phyloP scores from a whole-genome alignment of 441 rosid genomes.

The Populus tomentosa region DNA sequence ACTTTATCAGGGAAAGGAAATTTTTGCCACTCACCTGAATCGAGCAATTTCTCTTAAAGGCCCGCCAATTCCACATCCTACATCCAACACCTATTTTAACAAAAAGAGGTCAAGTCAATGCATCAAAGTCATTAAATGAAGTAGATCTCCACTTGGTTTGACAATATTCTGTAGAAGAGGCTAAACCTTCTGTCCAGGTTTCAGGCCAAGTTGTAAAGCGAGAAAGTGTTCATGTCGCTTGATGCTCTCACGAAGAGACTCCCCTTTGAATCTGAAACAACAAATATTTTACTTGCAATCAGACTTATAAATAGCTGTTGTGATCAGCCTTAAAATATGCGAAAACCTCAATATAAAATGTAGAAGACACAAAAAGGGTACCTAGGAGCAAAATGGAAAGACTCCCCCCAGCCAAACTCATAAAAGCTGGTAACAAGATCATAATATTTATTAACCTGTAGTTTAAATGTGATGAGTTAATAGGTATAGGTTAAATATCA shows the following conservation, averaged over 20 bases:
- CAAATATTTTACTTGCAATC: constrained; percentile 6
- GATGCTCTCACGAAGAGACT: constrained; percentile 87
- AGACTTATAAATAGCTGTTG: constrained; percentile 11
- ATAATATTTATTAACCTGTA: constrained; percentile 91
- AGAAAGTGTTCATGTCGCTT: constrained; percentile 95
- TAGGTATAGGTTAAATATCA: neutral
- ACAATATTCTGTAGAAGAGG: neutral
- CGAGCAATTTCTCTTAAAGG: constrained; percentile 90
- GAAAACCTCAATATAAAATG: neutral
- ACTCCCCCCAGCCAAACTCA: constrained; percentile 97
- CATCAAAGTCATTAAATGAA: constrained; percentile 8
- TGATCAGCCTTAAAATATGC: neutral
- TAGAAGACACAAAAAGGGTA: constrained; percentile 21
- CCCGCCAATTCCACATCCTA: constrained; percentile 98
- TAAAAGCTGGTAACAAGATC: constrained; percentile 95
- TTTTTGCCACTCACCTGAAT: constrained; percentile 56
- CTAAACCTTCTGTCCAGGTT: constrained; percentile 82
- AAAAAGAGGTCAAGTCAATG: constrained; percentile 7
- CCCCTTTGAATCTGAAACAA: constrained; percentile 70
- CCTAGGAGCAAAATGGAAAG: constrained; percentile 96
- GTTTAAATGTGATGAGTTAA: neutral
- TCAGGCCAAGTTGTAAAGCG: constrained; percentile 80
- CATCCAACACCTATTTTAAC: constrained; percentile 74
- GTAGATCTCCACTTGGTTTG: neutral
- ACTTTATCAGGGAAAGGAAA: neutral